Evolutionary conservation across 2,329 filamentous ascomycete species (phyloP), one percentile per base, ranked within the genome.

Genomic region (Cercospora sp.): DNA sequence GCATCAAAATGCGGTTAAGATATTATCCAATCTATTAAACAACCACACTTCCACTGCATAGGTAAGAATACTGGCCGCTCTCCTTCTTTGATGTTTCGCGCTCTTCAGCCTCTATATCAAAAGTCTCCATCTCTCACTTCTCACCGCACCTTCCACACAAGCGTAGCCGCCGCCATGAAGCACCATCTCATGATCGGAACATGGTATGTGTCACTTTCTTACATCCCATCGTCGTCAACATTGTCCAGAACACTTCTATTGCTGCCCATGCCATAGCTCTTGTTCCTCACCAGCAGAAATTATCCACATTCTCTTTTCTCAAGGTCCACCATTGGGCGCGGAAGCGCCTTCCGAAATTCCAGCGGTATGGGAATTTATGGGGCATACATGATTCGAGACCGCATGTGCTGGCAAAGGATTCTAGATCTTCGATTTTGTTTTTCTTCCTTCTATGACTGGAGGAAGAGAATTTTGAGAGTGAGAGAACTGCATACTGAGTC

Each of bases 141-240:
- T 31, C 33, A 23, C 58, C 53, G 63, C 26, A 31, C 33, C 18
- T 63, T 67, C 65, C 59, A 65, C 51, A 66, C 68, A 18, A 59
- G 62, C 36, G 36, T 33, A 20, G 36, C 66, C 33, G 60, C 59
- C 64, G 86, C 79, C 69, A 94, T 94, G 90, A 89, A 91, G 78
- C 93, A 97, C 79, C 92, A 96, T 82, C 85, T 97, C 78, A 95
- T 97, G 91, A 89, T 94, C 76, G 93, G 93, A 71, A 97, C 93
- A 65, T 97, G 93, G 92, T 76, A 71, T 63, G 71, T 70, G 31
- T 13, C 58, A 20, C 57, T 40, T 42, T 48, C 51, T 30, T 36
- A 20, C 51, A 16, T 70, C 51, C 23, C n/a, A 9, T 58, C 30
- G 58, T 42, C 45, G n/a, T 12, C 26, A 20, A 16, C 12, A 33